Evolutionary conservation across 441 rosid species (phyloP).

Genomic region (Gossypium gossypioides): DNA sequence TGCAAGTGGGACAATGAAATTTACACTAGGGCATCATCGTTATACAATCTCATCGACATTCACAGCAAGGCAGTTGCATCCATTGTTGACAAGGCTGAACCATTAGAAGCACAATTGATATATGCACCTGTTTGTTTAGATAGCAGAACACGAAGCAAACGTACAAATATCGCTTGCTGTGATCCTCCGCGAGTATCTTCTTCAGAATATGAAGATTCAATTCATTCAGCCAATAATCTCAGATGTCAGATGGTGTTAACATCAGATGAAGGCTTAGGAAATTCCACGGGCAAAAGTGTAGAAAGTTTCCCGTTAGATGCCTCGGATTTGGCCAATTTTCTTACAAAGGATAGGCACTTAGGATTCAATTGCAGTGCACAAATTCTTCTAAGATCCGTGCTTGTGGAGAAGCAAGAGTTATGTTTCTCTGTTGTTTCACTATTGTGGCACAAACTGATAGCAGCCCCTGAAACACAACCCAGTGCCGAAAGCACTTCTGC

Average conservation of each 20-base stretch:
- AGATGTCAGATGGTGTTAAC: constrained; percentile 34
- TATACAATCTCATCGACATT: constrained; percentile 85
- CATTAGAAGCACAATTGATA: constrained; percentile 68
- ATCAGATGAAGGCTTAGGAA: constrained; percentile 47
- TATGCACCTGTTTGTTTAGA: constrained; percentile 39
- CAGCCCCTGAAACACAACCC: constrained; percentile 86
- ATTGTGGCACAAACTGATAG: constrained; percentile 89
- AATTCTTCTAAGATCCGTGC: constrained; percentile 75
- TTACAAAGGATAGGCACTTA: constrained; percentile 83
- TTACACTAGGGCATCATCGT: constrained; percentile 68
- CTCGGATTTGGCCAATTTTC: constrained; percentile 94
- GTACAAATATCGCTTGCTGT: constrained; percentile 30
- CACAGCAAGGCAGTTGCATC: constrained; percentile 95
- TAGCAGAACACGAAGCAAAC: constrained; percentile 39
- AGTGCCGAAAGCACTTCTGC: constrained; percentile 95
- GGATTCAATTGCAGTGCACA: constrained; percentile 84
- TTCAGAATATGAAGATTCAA: constrained; percentile 30
- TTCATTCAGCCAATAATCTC: constrained; percentile 30
- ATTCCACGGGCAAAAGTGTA: constrained; percentile 46
- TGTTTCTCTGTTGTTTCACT: constrained; percentile 93
- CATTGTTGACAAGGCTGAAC: constrained; percentile 90
- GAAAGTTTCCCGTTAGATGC: constrained; percentile 65
- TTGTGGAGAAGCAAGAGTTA: constrained; percentile 81
- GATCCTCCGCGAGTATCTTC: constrained; percentile 41
- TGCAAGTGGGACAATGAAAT: constrained; percentile 96